Evolutionary conservation across 345 rosid species (phyloP).

Genomic region (Salix purpurea): DNA sequence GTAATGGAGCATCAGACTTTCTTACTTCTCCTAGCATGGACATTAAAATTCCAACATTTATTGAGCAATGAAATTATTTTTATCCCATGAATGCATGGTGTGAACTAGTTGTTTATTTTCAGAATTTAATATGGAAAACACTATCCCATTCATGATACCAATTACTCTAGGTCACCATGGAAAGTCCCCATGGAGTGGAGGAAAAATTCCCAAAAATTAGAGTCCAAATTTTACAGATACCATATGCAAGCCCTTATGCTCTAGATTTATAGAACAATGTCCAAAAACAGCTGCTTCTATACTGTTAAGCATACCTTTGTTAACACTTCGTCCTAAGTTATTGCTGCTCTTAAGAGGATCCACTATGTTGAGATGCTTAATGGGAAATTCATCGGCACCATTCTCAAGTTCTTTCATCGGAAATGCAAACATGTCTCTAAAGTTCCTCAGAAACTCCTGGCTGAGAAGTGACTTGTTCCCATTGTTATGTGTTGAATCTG

Average conservation of each 20-base stretch:
- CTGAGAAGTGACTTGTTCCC: constrained; percentile 56
- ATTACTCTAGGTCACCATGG: neutral
- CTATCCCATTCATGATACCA: neutral
- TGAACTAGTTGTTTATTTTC: neutral
- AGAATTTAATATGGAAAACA: neutral
- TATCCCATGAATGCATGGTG: neutral
- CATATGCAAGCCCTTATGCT: neutral
- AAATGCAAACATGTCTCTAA: constrained; percentile 49
- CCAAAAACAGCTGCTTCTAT: constrained; percentile 1
- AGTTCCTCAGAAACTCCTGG: constrained; percentile 59
- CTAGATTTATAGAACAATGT: neutral
- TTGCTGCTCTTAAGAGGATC: constrained; percentile 82
- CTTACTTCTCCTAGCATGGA: neutral
- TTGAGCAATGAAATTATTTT: neutral
- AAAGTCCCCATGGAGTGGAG: neutral
- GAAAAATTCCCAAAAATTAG: neutral
- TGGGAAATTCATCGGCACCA: constrained; percentile 48
- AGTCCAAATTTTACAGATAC: neutral
- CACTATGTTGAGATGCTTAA: constrained; percentile 75
- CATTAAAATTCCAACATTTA: neutral
- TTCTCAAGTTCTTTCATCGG: constrained; percentile 60
- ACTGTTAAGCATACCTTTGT: constrained; percentile 53
- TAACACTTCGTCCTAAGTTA: constrained; percentile 95
- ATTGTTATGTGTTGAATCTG: constrained; percentile 52
- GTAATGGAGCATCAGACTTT: neutral